phyloP scores from a whole-genome alignment of 2,329 filamentous ascomycete species.

The Fusarium musae region DNA sequence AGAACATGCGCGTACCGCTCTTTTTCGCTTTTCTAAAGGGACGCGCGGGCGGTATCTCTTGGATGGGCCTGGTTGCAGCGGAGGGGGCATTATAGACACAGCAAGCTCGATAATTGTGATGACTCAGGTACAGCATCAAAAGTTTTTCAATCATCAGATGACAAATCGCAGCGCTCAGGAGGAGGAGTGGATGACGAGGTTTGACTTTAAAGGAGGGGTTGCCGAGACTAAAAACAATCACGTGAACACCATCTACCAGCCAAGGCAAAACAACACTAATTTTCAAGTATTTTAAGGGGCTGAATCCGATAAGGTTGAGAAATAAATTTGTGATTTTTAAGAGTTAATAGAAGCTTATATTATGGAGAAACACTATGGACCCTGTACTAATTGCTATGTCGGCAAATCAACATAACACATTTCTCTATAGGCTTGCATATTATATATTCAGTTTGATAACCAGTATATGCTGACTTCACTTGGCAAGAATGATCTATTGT shows the following conservation, averaged over 20 bases:
- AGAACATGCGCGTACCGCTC: background rate
- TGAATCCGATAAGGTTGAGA: background rate
- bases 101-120: background rate
- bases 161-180: background rate
- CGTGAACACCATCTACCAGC: background rate
- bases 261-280: background rate
- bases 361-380: background rate
- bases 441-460: background rate
- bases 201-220: background rate
- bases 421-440: background rate
- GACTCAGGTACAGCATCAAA: background rate
- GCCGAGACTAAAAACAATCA: background rate
- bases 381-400: background rate
- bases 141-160: background rate
- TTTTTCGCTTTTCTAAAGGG: background rate
- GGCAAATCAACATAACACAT: rapidly evolving
- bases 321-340: background rate
- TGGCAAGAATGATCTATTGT: background rate
- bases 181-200: background rate
- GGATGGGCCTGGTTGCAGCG: background rate
- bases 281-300: background rate
- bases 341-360: background rate
- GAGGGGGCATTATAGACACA: background rate
- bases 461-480: background rate
- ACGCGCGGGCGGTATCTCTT: background rate